phyloP scores from a whole-genome alignment of 257 asterid genomes.

The Fraxinus pennsylvanica region DNA sequence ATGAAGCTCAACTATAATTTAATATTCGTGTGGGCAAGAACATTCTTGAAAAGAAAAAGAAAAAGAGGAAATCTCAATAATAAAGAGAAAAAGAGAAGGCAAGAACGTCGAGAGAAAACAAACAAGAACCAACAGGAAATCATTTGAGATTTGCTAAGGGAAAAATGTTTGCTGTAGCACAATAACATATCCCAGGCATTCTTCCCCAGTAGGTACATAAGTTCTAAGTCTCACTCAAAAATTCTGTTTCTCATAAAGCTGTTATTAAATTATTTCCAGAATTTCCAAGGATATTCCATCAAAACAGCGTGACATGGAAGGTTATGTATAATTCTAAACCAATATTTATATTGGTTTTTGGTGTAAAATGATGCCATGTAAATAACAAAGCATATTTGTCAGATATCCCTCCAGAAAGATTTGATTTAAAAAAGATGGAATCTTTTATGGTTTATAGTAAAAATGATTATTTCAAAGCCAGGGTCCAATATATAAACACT shows the following conservation, averaged over 20 bases:
- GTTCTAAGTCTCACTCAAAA: slow-evolving; percentile 4
- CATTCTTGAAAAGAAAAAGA: neutral
- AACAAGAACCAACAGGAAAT: slow-evolving; percentile 3
- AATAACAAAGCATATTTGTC: neutral
- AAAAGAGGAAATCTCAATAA: slow-evolving; percentile 3
- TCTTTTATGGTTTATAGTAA: neutral
- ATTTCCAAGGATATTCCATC: neutral
- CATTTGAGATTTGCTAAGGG: neutral
- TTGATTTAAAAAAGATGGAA: neutral
- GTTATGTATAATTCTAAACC: neutral
- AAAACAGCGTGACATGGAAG: neutral
- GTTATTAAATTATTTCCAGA: too few relatives aligned
- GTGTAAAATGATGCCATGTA: neutral
- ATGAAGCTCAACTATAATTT: slow-evolving; percentile 54
- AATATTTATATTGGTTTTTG: neutral
- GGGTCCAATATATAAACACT: neutral
- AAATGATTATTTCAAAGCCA: neutral
- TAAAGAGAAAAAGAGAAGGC: neutral
- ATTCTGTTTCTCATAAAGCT: neutral
- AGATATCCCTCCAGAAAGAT: neutral
- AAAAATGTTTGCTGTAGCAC: slow-evolving; percentile 14
- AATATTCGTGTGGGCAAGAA: slow-evolving; percentile 33
- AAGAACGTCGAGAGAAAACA: neutral
- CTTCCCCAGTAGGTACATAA: neutral
- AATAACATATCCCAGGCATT: neutral